Evolutionary conservation across 129 eudicot genomes (phyloP), one percentile per base, ranked within the genome.

Genomic region (Daucus carota): DNA sequence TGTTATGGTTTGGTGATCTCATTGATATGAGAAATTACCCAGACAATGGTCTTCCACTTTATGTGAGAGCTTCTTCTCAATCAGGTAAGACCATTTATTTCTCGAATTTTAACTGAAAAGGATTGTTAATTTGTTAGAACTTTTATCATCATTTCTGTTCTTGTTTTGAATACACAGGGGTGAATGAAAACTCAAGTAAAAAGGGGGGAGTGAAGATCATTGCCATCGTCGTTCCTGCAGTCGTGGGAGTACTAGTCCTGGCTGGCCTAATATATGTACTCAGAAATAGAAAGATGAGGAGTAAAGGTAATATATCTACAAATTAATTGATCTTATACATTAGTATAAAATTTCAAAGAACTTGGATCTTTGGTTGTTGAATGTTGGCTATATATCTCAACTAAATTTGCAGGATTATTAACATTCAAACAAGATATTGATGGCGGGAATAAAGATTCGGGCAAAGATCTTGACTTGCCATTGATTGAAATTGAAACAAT

Each of bases 1-100:
- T 88, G 82, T 69, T 79, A 28, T 90, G 90, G 92, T 82, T 75
- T 16, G 84, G 78, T 18, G 88, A 83, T 29, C 70, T 90, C 71
- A 45, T 86, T 34, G 82, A 84, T 72, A 75, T 76, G 57, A 79
- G 78, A 79, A 79, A 82, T 33, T 70, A 41, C 68, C 22, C 73
- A 15, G 75, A 78, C 63, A 54, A 54, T 13, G 82, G 82, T 18
- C 76, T 73, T 40, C 75, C 76, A 46, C 65, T 82, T 59, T 78
- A 66, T 9, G 36, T 82, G 11, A 34, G 82, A 44, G 12, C 79
- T n/a, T 52, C 76, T 40, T 74, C 79, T 24, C 85, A 85, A 66
- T 20, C 78, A 81, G 84, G 96, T 87, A 81, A 29, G 42, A 41
- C 34, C 32, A 42, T 45, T 46, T 42, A 1, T 43, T n/a, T 70